Evolutionary conservation across 176 grass and related monocot species (phyloP).

Genomic region (Eragrostis curvula): DNA sequence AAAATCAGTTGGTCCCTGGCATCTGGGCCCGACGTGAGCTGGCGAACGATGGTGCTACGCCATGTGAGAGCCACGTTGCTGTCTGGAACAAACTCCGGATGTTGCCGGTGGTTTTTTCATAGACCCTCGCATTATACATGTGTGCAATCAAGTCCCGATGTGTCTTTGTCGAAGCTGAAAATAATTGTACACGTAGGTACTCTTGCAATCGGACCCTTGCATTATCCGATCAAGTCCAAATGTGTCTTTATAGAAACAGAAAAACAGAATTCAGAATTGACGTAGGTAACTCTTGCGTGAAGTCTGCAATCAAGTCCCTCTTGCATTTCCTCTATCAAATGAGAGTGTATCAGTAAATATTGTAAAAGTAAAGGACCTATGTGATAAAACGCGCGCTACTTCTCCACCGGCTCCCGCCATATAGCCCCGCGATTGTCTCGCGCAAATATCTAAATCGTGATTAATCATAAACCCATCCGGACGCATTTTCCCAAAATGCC

Average conservation of each 20-base stretch:
- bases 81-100: neutral
- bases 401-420: constrained; percentile 6
- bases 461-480: neutral
- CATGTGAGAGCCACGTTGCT: constrained; percentile 14
- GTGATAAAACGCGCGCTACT: neutral
- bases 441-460: neutral
- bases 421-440: neutral
- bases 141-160: neutral
- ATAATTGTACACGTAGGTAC: too few relatives aligned
- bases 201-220: too few relatives aligned
- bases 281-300: too few relatives aligned
- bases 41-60: neutral
- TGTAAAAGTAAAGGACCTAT: neutral
- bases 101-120: neutral
- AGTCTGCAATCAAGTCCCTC: too few relatives aligned
- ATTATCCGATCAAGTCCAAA: too few relatives aligned
- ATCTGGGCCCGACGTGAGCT: neutral
- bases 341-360: too few relatives aligned
- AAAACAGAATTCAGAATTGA: too few relatives aligned
- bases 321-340: too few relatives aligned
- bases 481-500: constrained; percentile 40
- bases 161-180: neutral
- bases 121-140: neutral
- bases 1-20: neutral
- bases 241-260: too few relatives aligned